Evolutionary conservation across 805 yeast species (phyloP).

Genomic region (Pichia deserticola): DNA sequence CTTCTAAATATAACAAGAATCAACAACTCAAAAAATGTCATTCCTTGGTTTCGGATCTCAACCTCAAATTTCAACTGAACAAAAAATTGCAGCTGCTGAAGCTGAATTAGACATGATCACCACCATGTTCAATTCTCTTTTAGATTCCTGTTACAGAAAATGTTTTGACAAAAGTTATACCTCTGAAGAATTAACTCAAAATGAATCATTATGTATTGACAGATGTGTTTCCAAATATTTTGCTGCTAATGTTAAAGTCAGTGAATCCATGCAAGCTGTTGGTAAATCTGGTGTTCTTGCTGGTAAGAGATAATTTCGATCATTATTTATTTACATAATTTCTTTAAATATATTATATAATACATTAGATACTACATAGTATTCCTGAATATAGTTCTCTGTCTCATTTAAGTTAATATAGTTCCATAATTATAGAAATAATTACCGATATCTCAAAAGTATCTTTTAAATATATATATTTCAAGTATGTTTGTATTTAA

Average conservation of each 20-base stretch:
- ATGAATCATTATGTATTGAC: conserved; percentile 82
- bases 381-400: conserved; percentile 6
- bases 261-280: conserved; percentile 51
- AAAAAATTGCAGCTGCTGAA: conserved; percentile 85
- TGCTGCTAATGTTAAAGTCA: conserved; percentile 90
- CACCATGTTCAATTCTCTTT: conserved; percentile 90
- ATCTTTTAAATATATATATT: too few species aligned
- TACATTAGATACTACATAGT: background rate
- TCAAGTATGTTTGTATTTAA: too few species aligned
- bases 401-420: background rate
- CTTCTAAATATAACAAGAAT: background rate
- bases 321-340: background rate
- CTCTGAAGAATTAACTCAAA: conserved; percentile 70
- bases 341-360: too few species aligned
- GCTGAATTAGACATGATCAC: conserved; percentile 96
- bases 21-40: conserved; percentile 38
- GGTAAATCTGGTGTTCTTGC: conserved; percentile 31
- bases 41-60: conserved; percentile 65
- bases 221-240: conserved; percentile 95
- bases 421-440: too few species aligned
- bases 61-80: conserved; percentile 67
- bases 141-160: conserved; percentile 81
- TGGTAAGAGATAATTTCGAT: conserved; percentile 13
- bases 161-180: conserved; percentile 64
- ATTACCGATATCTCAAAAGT: too few species aligned